Base-by-base conservation (phyloP, 2,329 filamentous ascomycete species). In the Penicillium sp. region DNA sequence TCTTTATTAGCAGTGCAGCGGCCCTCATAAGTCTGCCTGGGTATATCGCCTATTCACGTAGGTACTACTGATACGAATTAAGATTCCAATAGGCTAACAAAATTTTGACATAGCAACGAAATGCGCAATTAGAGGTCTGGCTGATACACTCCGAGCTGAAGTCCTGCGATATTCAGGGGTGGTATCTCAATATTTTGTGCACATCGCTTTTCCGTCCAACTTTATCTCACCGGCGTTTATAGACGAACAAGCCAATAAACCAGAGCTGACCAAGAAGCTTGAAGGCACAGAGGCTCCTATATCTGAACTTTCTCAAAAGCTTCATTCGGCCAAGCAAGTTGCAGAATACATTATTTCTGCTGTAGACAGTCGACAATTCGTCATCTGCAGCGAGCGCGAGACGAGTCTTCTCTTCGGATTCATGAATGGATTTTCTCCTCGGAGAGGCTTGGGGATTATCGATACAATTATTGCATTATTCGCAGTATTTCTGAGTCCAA, bases 171-270 rank as follows among this genome's bases (percentile, higher is more conserved):
- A 54, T 46, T 29, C 26, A 29, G 26, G 24, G 16, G 1, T 46
- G 7, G 16, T 5, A 2, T 28, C 39, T 28, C 26, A 36, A 4
- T 49, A 49, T 45, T 33, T 36, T 9, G 34, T 54, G 19, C 52
- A 54, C 40, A 48, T 48, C 31, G 46, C 45, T 21, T 54, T 54
- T n/a, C 52, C 52, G 3, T 34, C 45, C 6, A 45, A 48, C 24
- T 49, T 54, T 23, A 29, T 49, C 14, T 43, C 45, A n/a, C 29
- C 46, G 5, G n/a, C 37, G 14, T 54, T 54, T 7, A 31, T 36
- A n/a, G n/a, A 39, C 9, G 84, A 54, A 23, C 52, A 54, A 24
- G 23, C 45, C 11, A 44, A 36, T 21, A 54, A 54, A 23, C 52
- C 52, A 3, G 14, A 36, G 14, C 29, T 54, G 7, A 48, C 39